A percentile compares a stretch with the other conserved stretches of the same genome.
Evolutionary conservation across 2,329 filamentous ascomycete species (phyloP).

Genomic region (Talaromyces sp.): DNA sequence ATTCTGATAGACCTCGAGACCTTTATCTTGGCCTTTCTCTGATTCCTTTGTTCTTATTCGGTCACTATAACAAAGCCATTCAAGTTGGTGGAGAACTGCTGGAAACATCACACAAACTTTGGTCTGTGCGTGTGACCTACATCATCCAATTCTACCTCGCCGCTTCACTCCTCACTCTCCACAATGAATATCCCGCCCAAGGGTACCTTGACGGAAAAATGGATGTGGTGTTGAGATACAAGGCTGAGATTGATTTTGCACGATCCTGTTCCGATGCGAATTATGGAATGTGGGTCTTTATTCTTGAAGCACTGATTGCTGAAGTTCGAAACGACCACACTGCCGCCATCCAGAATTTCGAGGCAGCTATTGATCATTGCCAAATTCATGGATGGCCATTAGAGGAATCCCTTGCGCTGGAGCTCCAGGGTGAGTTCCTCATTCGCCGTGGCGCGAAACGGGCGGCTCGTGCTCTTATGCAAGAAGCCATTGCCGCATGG

Average conservation of each 20-base stretch:
- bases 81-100: conserved; percentile 46
- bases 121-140: conserved; percentile 49
- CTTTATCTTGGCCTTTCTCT: conserved; percentile 58
- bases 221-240: conserved; percentile 52
- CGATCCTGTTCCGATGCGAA: conserved; percentile 60
- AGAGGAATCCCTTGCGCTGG: conserved; percentile 62
- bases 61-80: conserved; percentile 49
- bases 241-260: conserved; percentile 56
- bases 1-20: conserved; percentile 56
- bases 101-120: conserved; percentile 47
- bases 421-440: conserved; percentile 63
- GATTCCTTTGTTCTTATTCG: conserved; percentile 51
- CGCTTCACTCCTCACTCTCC: conserved; percentile 46
- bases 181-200: conserved; percentile 45
- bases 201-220: conserved; percentile 52
- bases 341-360: conserved; percentile 51
- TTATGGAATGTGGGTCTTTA: conserved; percentile 59
- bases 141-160: conserved; percentile 51
- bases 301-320: conserved; percentile 59
- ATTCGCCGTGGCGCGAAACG: conserved; percentile 60
- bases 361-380: conserved; percentile 63
- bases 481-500: conserved; percentile 63
- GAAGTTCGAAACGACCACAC: conserved; percentile 53
- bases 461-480: conserved; percentile 60
- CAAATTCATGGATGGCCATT: conserved; percentile 60